Conservation (phyloP, 768 basidiomycete species). For the Neoboletus brunneissimus region DNA sequence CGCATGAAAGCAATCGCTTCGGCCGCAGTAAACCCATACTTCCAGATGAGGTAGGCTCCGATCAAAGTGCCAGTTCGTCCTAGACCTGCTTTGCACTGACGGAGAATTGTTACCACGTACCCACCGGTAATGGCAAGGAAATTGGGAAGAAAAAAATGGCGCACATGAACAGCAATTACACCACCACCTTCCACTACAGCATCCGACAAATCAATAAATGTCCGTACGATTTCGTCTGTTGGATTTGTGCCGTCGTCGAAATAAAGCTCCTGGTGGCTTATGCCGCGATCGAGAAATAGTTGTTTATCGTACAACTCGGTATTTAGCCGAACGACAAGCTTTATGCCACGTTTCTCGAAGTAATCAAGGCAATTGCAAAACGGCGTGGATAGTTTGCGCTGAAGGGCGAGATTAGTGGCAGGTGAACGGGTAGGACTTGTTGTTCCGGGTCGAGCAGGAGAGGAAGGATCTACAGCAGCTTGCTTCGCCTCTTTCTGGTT, state of each 20-base stretch:
- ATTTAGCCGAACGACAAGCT: slow-evolving; percentile 90
- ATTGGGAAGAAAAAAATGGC: slow-evolving; percentile 29
- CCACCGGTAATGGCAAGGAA: slow-evolving; percentile 11
- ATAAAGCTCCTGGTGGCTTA: slow-evolving; percentile 89
- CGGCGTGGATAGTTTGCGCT: slow-evolving; percentile 73
- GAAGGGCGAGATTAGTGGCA: slow-evolving; percentile 55
- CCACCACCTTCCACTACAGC: slow-evolving; percentile 72
- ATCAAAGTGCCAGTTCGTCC: slow-evolving; percentile 96
- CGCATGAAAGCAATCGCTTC: slow-evolving; percentile 99
- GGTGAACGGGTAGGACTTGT: slow-evolving; percentile 22
- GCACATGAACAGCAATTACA: slow-evolving; percentile 84
- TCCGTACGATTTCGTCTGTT: slow-evolving; percentile 89
- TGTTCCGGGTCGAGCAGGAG: slow-evolving; percentile 29
- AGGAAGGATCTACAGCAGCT: slow-evolving; percentile 18
- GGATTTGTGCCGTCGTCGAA: slow-evolving; percentile 99
- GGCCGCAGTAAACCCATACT: slow-evolving; percentile 93
- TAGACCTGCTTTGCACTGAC: slow-evolving; percentile 92
- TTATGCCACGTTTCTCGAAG: slow-evolving; percentile 83
- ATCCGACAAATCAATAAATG: slow-evolving; percentile 87
- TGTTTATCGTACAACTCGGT: slow-evolving; percentile 85
- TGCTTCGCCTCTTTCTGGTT: slow-evolving; percentile 64
- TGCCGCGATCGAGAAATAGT: slow-evolving; percentile 79
- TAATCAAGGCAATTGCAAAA: slow-evolving; percentile 92
- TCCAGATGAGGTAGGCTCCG: slow-evolving; percentile 98
- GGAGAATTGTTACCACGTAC: slow-evolving; percentile 20